Evolutionary conservation across 1,139 yeast genomes (phyloP).

Genomic region (Geotrichum carabidarum): DNA sequence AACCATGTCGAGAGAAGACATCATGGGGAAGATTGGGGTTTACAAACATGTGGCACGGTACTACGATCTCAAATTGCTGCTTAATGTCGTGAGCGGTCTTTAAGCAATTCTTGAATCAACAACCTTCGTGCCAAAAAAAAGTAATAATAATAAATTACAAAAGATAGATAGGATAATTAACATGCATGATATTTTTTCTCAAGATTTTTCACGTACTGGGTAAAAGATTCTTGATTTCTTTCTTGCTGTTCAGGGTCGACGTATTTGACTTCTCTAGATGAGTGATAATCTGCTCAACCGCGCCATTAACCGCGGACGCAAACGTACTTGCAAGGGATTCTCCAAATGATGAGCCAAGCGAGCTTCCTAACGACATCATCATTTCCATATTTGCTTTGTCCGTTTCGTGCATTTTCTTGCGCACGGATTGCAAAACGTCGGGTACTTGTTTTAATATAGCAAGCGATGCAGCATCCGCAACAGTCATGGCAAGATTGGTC

Average conservation of each 20-base stretch:
- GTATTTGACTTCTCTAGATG: not conserved
- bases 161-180: not conserved
- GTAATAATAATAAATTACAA: not conserved
- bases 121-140: not conserved
- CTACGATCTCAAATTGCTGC: conserved; percentile 57
- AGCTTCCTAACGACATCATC: conserved; percentile 8
- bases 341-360: conserved; percentile 11
- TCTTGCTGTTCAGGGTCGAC: no score
- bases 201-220: not conserved
- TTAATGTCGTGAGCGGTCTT: conserved; percentile 44
- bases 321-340: conserved; percentile 2
- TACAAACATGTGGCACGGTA: conserved; percentile 56
- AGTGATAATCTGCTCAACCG: not conserved
- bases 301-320: not conserved
- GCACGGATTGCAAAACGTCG: not conserved
- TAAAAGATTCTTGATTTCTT: no score
- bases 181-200: no score
- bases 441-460: not conserved
- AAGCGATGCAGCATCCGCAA: not conserved
- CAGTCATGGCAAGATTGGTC: not conserved
- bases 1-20: conserved; percentile 37
- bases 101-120: not conserved
- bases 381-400: conserved; percentile 5
- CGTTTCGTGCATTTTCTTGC: conserved; percentile 1
- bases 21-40: conserved; percentile 46